Evolutionary conservation across 2,329 filamentous ascomycete species (phyloP), one percentile per base, ranked within the genome.

Genomic region (Aureobasidium leucospermi): DNA sequence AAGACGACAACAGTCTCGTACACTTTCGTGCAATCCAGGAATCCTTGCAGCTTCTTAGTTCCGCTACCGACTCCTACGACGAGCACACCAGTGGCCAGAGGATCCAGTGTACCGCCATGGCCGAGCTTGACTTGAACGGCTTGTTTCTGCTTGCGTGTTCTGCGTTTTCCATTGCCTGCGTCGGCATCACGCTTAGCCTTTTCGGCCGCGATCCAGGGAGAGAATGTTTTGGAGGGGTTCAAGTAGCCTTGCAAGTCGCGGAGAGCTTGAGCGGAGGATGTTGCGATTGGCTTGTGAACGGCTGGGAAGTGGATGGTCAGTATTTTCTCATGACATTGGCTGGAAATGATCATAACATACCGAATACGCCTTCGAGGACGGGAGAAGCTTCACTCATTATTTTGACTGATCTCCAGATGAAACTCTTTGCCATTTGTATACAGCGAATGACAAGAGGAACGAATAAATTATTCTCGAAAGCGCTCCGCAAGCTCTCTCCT

Each of bases 91-190:
- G 92, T 96, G 8, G 94, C 94, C 67, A 96, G 81, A 29, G 94
- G 94, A 70, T 99, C 94, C 16, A 99, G 82, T 1, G 94, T 99
- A 45, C 94, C 94, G 62, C 94, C 94, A 75, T 99, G 94, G 36
- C 94, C 94, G 69, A 97, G 89, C 78, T 97, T 99, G 66, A 97
- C 87, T 63, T 89, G 84, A 5, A 86, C 71, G 1, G 81, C 78
- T 66, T 81, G 81, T 71, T 84, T 63, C 80, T 79, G 48, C 75
- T 75, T 63, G 76, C 76, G 62, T 85, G 81, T 65, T 62, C 86
- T 82, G 65, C 81, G 79, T 65, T 81, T 80, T 70, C 87, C 83
- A 60, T 78, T 77, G 60, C 81, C 78, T 61, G 76, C 76, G 71
- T 89, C 86, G 65, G 77, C 74, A 15, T 78, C 73, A 60, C 83